Evolutionary conservation across 495 filamentous ascomycete species (phyloP).

Genomic region (Penicillium tannophilum): DNA sequence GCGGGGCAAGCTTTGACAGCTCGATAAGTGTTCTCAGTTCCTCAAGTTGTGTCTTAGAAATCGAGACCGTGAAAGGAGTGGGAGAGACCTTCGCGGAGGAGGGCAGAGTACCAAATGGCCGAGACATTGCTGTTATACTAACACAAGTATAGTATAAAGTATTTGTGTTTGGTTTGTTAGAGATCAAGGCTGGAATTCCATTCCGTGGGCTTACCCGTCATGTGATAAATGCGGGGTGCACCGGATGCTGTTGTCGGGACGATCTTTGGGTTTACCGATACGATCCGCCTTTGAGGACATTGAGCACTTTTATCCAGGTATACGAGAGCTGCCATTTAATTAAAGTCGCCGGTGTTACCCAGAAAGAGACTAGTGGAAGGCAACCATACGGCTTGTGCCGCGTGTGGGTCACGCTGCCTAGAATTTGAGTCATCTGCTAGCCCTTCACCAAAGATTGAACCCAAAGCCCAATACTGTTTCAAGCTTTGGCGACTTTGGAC

Average conservation of each 20-base stretch:
- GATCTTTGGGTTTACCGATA: neutral
- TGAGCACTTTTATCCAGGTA: no score
- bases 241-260: no score
- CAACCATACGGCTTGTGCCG: no score
- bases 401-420: constrained; percentile 1
- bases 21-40: constrained; percentile 53
- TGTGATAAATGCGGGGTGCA: neutral
- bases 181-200: neutral
- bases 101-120: constrained; percentile 33
- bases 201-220: neutral
- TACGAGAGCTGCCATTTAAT: no score
- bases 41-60: constrained; percentile 48
- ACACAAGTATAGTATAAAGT: neutral
- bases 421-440: neutral
- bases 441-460: neutral
- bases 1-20: constrained; percentile 53
- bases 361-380: no score
- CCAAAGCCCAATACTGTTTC: neutral
- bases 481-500: neutral
- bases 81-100: constrained; percentile 25
- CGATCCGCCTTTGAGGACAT: neutral
- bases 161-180: neutral
- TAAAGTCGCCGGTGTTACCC: no score
- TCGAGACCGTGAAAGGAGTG: constrained; percentile 42
- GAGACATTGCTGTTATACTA: constrained; percentile 23